Conservation (phyloP, 2,329 filamentous ascomycete species). For the Gaeumannomyces tritici region DNA sequence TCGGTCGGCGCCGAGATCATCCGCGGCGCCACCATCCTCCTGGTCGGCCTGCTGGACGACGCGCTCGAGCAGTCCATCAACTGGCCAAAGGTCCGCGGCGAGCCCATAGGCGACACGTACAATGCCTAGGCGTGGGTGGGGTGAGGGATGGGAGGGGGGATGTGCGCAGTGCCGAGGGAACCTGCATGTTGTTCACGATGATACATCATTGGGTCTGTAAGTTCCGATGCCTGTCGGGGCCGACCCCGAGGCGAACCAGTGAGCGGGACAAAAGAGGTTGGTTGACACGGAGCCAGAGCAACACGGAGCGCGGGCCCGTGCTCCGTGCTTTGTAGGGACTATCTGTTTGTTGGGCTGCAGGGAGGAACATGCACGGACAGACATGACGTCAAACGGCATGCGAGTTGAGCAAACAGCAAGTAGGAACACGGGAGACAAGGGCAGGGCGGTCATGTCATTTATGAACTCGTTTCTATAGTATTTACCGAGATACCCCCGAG, state of each 20-base stretch:
- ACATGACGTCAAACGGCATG: background rate
- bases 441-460: background rate
- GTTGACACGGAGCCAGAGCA: too few relatives aligned
- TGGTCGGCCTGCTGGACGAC: slow-evolving; percentile 85
- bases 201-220: too few relatives aligned
- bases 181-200: too few relatives aligned
- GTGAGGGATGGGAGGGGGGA: too few relatives aligned
- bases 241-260: too few relatives aligned
- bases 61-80: slow-evolving; percentile 82
- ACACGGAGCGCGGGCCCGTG: too few relatives aligned
- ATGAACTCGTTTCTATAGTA: slow-evolving; percentile 1
- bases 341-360: too few relatives aligned
- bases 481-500: slow-evolving; percentile 6
- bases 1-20: slow-evolving; percentile 79
- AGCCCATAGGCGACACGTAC: slow-evolving; percentile 75
- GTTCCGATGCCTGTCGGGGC: too few relatives aligned
- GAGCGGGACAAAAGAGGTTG: too few relatives aligned
- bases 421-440: background rate
- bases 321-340: too few relatives aligned
- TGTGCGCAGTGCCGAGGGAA: too few relatives aligned
- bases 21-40: slow-evolving; percentile 86
- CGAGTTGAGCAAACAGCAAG: background rate
- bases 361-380: background rate
- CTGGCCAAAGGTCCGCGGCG: slow-evolving; percentile 83
- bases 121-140: slow-evolving; percentile 37